Evolutionary conservation across 495 filamentous ascomycete species (phyloP).

Genomic region (Ramalina intermedia): DNA sequence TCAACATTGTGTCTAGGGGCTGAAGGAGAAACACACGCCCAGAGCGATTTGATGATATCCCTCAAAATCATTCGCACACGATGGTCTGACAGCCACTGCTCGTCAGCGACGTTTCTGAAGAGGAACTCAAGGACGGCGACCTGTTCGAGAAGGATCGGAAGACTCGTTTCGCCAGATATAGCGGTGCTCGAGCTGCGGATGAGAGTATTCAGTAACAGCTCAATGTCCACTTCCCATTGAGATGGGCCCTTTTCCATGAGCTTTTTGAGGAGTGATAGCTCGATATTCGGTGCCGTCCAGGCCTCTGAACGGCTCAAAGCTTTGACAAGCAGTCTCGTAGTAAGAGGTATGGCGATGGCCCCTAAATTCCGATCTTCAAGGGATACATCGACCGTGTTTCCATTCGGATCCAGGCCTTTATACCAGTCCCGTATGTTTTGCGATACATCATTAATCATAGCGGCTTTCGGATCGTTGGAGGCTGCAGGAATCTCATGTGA

Average conservation of each 20-base stretch:
- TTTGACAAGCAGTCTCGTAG: too few relatives aligned
- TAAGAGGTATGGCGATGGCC: too few relatives aligned
- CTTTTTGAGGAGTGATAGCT: too few relatives aligned
- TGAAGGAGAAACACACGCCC: conserved; percentile 63
- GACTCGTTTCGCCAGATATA: not conserved
- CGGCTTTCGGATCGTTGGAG: too few relatives aligned
- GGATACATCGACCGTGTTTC: too few relatives aligned
- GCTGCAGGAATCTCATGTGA: not conserved
- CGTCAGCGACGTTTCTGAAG: not conserved
- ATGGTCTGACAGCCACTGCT: conserved; percentile 8
- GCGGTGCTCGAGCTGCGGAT: too few relatives aligned
- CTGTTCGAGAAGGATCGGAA: conserved; percentile 22
- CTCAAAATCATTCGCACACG: conserved; percentile 8
- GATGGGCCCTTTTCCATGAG: too few relatives aligned
- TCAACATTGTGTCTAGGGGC: conserved; percentile 89
- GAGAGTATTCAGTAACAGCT: too few relatives aligned
- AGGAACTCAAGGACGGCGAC: conserved; percentile 40
- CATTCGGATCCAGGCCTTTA: not conserved
- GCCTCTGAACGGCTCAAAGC: not conserved
- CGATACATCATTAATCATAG: not conserved
- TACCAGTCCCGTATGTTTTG: conserved; percentile 2
- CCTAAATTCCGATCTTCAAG: too few relatives aligned
- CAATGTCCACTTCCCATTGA: too few relatives aligned
- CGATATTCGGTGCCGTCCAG: not conserved
- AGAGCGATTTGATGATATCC: conserved; percentile 53